A percentile compares a stretch with the other conserved stretches of the same genome.
Evolutionary conservation across 495 filamentous ascomycete species (phyloP).

Genomic region (Talaromyces thailandensis): DNA sequence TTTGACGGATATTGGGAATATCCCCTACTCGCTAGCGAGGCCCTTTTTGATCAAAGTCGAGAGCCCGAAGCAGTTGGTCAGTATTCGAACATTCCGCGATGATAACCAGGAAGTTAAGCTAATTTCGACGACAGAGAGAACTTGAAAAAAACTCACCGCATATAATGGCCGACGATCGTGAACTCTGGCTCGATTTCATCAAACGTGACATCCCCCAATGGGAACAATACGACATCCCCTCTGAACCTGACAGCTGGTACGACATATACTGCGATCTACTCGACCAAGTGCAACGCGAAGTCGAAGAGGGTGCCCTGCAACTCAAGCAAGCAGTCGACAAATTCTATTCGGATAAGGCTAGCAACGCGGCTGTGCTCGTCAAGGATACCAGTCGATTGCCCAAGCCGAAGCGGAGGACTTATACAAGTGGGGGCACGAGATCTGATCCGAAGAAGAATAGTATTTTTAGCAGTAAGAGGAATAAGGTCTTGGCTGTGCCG

Average conservation of each 20-base stretch:
- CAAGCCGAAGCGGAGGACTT: conserved; percentile 15
- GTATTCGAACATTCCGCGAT: neutral
- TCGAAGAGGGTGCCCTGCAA: conserved; percentile 38
- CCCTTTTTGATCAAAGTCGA: conserved; percentile 54
- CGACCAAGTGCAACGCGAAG: conserved; percentile 32
- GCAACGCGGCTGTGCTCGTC: conserved; percentile 38
- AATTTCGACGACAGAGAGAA: conserved; percentile 25
- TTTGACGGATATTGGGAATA: conserved; percentile 54
- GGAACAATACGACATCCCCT: conserved; percentile 46
- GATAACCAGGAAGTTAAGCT: neutral
- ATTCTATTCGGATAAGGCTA: conserved; percentile 38
- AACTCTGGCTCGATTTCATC: conserved; percentile 63
- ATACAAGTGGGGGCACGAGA: conserved; percentile 10
- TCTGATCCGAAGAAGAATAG: conserved; percentile 18
- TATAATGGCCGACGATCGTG: conserved; percentile 46
- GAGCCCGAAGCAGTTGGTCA: conserved; percentile 57
- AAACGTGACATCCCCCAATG: conserved; percentile 56
- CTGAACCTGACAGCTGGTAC: conserved; percentile 51
- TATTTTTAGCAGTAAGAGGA: conserved; percentile 30
- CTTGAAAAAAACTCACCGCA: conserved; percentile 62
- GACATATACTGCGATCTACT: conserved; percentile 50
- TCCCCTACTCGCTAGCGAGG: conserved; percentile 51
- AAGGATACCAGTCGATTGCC: conserved; percentile 19
- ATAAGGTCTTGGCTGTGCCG: conserved; percentile 27
- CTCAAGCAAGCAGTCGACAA: conserved; percentile 41